Conservation (phyloP, 345 rosid genomes). For the Salix koriyanagi region DNA sequence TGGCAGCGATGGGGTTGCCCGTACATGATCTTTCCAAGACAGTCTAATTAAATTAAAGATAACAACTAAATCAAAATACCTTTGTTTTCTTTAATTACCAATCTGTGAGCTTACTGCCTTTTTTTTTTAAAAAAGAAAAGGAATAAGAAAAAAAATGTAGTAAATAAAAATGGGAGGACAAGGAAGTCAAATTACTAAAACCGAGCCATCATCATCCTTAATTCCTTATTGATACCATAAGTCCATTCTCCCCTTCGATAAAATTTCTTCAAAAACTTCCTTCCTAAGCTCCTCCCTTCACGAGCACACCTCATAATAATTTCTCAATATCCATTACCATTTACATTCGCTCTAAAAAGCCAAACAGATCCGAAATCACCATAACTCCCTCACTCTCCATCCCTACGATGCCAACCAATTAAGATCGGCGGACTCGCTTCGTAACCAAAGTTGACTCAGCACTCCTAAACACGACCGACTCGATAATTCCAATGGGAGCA, state of each 20-base stretch:
- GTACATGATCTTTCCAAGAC: too few relatives aligned
- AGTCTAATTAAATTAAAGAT: too few relatives aligned
- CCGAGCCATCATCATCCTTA: neutral
- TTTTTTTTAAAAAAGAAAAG: too few relatives aligned
- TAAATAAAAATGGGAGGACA: neutral
- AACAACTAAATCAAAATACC: too few relatives aligned
- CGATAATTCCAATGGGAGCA: constrained; percentile 55
- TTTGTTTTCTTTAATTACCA: too few relatives aligned
- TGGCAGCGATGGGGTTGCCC: too few relatives aligned
- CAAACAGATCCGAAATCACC: constrained; percentile 17
- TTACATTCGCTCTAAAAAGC: constrained; percentile 17
- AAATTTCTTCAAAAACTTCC: constrained; percentile 34
- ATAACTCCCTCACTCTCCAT: constrained; percentile 3
- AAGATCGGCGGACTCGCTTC: constrained; percentile 34
- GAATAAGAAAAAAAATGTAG: too few relatives aligned
- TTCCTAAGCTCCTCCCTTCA: constrained; percentile 31
- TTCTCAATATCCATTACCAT: neutral
- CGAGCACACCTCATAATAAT: neutral
- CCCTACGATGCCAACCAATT: constrained; percentile 28
- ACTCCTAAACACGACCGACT: neutral
- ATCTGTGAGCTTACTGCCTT: too few relatives aligned
- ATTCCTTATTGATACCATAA: neutral
- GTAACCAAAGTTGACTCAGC: constrained; percentile 35
- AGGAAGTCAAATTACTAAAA: neutral
- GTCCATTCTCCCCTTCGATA: neutral